Evolutionary conservation across 208 protist species (phyloP), one percentile per base, ranked within the genome.

Genomic region (Crithidia sp.): DNA sequence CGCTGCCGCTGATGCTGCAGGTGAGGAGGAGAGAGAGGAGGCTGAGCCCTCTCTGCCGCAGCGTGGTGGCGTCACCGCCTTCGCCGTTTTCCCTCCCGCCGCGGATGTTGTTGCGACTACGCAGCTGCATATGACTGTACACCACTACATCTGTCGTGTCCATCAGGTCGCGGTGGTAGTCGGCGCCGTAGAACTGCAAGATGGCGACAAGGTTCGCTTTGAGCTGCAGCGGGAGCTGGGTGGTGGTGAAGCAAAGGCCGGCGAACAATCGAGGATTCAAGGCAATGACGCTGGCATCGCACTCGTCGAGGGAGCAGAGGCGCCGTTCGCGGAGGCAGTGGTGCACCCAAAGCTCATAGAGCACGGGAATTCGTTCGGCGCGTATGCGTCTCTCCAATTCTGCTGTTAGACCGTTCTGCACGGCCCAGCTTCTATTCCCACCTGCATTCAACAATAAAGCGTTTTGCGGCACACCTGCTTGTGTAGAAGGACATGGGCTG

Each of bases 171-270:
- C 81, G 83, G 55, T 81, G 80, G 77, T 96, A 96, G 6, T 63
- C 68, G 10, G 77, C 91, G 36, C 91, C 91, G 53, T 85, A 90
- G 64, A 90, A 93, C 47, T 83, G 80, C 67, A 96, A 66, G 5
- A 78, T 72, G 6, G 91, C 91, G 12, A 92, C 60, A 10, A 96
- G 77, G 59, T 90, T 89, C 19, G 65, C 68, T 68, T 90, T 91
- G 13, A 93, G 55, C 36, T 71, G 52, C 40, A 44, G 17, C 16
- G 82, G 82, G 17, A 81, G 63, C 71, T 87, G 81, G 10, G 87
- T 92, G 10, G 88, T 95, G 0, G 91, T 96, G 68, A 96, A 92
- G 19, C 52, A 28, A 2, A 94, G n/a, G 0, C 76, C 61, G 5
- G 74, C 57, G 28, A 96, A 84, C 5, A 90, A 49, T 13, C 71